Conservation (phyloP, 495 filamentous ascomycete genomes). For the Parachaetomium inaequale region DNA sequence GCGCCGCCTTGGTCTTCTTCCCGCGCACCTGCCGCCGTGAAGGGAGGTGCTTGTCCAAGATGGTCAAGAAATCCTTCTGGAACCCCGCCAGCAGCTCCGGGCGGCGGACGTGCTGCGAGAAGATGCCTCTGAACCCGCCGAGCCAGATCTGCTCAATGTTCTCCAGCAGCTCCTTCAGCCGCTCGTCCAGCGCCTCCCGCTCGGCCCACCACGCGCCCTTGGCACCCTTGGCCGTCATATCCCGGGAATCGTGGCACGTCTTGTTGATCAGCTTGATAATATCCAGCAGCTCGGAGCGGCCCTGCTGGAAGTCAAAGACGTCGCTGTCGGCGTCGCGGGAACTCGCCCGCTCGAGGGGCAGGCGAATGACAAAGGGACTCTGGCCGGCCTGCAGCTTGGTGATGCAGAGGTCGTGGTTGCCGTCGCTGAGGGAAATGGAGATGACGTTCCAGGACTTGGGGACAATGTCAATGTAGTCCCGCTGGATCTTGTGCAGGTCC, state of each 20-base stretch:
- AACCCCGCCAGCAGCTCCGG: conserved; percentile 66
- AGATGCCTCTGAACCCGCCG: conserved; percentile 87
- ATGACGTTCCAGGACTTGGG: conserved; percentile 79
- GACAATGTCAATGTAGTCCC: conserved; percentile 74
- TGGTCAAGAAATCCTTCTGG: conserved; percentile 68
- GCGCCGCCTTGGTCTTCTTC: conserved; percentile 40
- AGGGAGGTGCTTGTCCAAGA: conserved; percentile 82
- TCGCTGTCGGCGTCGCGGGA: conserved; percentile 77
- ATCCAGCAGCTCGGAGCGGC: conserved; percentile 70
- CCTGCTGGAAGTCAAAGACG: conserved; percentile 76
- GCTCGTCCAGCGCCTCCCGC: conserved; percentile 71
- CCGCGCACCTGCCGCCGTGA: conserved; percentile 63
- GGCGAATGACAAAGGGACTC: conserved; percentile 75
- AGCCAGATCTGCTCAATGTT: conserved; percentile 93
- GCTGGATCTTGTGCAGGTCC: conserved; percentile 57
- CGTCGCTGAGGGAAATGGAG: conserved; percentile 78
- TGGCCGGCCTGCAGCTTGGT: conserved; percentile 69
- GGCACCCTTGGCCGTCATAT: conserved; percentile 51
- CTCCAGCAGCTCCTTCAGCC: conserved; percentile 70
- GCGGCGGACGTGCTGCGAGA: conserved; percentile 65
- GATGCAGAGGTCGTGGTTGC: conserved; percentile 73
- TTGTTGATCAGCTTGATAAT: conserved; percentile 76
- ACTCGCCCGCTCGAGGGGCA: conserved; percentile 77
- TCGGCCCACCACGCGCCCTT: conserved; percentile 87
- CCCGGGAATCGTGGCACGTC: conserved; percentile 61